Percentiles rank a stretch among this genome's conserved stretches.
Conservation (phyloP, 2,329 filamentous ascomycete genomes). For the Aquanectria penicillioides region DNA sequence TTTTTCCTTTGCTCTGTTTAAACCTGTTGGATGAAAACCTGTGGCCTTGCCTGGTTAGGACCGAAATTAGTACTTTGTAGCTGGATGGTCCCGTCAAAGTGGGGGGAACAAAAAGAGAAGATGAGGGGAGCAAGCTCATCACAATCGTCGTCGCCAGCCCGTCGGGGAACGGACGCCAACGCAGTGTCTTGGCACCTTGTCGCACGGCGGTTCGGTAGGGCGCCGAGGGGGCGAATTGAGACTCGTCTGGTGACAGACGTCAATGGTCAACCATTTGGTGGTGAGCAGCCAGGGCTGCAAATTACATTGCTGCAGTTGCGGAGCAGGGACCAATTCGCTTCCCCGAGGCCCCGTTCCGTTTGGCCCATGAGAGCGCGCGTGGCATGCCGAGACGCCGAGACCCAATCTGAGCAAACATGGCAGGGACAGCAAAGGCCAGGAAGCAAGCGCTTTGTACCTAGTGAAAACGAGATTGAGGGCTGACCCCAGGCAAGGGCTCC, state of each 20-base stretch:
- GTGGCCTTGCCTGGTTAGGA: constrained; percentile 3
- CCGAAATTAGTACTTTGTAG: neutral
- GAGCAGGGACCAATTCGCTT: constrained; percentile 22
- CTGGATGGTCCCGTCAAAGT: constrained; percentile 1
- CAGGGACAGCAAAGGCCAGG: neutral
- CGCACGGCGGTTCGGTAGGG: neutral
- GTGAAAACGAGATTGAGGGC: constrained; percentile 36
- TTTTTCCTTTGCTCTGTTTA: neutral
- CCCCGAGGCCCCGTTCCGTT: constrained; percentile 27
- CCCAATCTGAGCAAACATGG: constrained; percentile 30
- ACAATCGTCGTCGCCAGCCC: neutral
- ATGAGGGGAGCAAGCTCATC: constrained; percentile 1
- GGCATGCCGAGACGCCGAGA: constrained; percentile 33
- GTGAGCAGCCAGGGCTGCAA: constrained; percentile 7
- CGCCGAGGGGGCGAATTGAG: neutral
- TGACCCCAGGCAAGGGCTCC: constrained; percentile 29
- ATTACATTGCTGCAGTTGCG: constrained; percentile 8
- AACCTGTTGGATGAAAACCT: neutral
- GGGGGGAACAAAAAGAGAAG: constrained; percentile 3
- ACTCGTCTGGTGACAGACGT: neutral
- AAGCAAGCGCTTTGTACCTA: no score
- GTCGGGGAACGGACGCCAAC: constrained; percentile 3
- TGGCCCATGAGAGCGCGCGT: constrained; percentile 28
- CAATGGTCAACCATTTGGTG: constrained; percentile 1
- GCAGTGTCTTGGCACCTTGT: constrained; percentile 4